Evolutionary conservation across 805 yeast genomes (phyloP).

Genomic region (Tetrapisispora iriomotensis): DNA sequence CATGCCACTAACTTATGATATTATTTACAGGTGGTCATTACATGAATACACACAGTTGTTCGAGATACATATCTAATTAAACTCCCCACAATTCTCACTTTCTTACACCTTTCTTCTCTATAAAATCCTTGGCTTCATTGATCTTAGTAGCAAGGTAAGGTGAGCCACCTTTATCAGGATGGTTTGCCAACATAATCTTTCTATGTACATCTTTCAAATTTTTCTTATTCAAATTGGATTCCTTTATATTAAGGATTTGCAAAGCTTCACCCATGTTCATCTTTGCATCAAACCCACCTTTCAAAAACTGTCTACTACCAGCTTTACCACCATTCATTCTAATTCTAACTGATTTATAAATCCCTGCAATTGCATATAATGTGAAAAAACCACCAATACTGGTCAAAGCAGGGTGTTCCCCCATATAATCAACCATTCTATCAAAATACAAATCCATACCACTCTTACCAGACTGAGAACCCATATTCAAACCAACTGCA

Average conservation of each 20-base stretch:
- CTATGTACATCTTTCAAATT: slow-evolving; percentile 79
- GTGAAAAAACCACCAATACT: slow-evolving; percentile 60
- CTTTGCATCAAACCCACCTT: slow-evolving; percentile 88
- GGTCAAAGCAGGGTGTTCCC: slow-evolving; percentile 68
- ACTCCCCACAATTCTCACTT: slow-evolving; percentile 3
- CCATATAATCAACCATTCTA: slow-evolving; percentile 45
- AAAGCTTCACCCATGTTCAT: slow-evolving; percentile 86
- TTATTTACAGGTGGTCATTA: not conserved
- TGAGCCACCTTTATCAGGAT: slow-evolving; percentile 93
- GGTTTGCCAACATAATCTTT: slow-evolving; percentile 81
- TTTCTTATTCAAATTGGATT: slow-evolving; percentile 49
- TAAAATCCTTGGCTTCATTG: slow-evolving; percentile 71
- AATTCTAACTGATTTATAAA: slow-evolving; percentile 39
- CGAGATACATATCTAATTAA: too few relatives aligned
- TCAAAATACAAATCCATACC: slow-evolving; percentile 56
- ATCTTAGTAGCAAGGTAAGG: slow-evolving; percentile 84
- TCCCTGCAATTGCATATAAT: slow-evolving; percentile 56
- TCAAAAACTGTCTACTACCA: slow-evolving; percentile 38
- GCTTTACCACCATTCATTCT: slow-evolving; percentile 49
- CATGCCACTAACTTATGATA: too few relatives aligned
- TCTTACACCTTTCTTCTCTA: slow-evolving; percentile 25
- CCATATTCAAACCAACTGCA: not conserved
- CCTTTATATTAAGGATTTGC: slow-evolving; percentile 68
- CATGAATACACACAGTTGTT: too few relatives aligned
- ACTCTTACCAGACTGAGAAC: slow-evolving; percentile 7